Base-by-base conservation (phyloP, 1,139 yeast species). In the Taiozyma onychis region DNA sequence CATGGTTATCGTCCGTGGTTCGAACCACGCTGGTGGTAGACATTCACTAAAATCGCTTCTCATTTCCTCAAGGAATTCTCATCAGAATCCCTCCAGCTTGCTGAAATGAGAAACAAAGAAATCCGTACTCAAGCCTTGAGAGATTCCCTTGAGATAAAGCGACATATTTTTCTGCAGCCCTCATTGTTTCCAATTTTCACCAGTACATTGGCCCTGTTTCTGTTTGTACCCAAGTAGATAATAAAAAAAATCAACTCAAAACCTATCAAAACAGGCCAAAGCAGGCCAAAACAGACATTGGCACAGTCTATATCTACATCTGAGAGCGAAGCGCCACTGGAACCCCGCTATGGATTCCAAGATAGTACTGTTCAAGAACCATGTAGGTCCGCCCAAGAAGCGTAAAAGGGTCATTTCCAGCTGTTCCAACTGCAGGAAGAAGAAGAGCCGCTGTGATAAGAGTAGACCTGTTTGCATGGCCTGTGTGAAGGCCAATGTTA, bases 361-460 rank as follows among this genome's bases (percentile, higher is more conserved):
- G 24, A 6, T 5, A 37, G 8, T 41, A 4, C 7, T 27, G 4
- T 47, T 49, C 43, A 39, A 30, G 39, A 42, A 45, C 32, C 48
- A 47, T 13, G 11, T 9, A 13, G 60, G 58, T 1, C 59, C 60
- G 7, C 57, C 58, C 2, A 27, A 48, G 22, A 61, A 60, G 50
- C 51, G 64, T 34, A 59, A 56, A 42, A 51, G 72, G 39, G 53
- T 65, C 3, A 66, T 71, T 9, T 59, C 69, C 4, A 69, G 73
- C 16, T 75, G 79, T 52, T 58, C 67, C 21, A 69, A 67, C 44
- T 75, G 80, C 54, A 70, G 74, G 48, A 60, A 63, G 56, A 60
- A 76, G 52, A 75, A 75, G 54, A 70, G 74, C 21, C 73, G 71
- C 34, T 65, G 69, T 51, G 68, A 63, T 47, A 63, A 59, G 45